Conservation (phyloP, 192 early-diverging fungal genomes). For the Umbelopsis ramanniana region DNA sequence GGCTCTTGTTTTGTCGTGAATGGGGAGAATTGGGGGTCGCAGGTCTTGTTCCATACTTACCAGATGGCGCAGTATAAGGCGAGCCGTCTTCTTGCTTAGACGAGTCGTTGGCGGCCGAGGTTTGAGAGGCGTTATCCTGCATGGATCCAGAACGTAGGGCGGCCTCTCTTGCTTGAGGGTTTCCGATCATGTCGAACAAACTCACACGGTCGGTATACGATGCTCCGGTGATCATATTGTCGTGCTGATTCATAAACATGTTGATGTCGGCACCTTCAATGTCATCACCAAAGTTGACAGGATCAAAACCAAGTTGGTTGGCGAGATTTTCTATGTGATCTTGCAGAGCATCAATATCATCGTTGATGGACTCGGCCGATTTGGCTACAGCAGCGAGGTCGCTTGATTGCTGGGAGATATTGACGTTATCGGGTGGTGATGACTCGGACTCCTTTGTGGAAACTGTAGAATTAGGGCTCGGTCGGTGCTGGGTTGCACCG, state of each 20-base stretch:
- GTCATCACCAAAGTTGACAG: conserved; percentile 21
- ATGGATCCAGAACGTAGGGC: too few species aligned
- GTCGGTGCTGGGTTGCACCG: neutral
- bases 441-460: neutral
- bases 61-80: neutral
- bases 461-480: neutral
- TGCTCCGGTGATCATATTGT: neutral
- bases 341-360: conserved; percentile 33
- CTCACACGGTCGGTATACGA: neutral
- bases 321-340: conserved; percentile 30
- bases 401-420: conserved; percentile 25
- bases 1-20: neutral
- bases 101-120: neutral
- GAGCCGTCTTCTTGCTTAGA: neutral
- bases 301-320: conserved; percentile 28
- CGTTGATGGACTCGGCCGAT: conserved; percentile 30
- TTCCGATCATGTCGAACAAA: neutral
- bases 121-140: neutral
- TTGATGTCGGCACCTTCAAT: conserved; percentile 11
- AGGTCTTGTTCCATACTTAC: conserved; percentile 13
- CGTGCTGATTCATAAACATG: neutral
- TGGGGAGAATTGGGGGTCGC: neutral
- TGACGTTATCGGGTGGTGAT: neutral
- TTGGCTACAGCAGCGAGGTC: conserved; percentile 17
- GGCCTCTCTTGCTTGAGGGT: too few species aligned